These are phyloP conservation scores for Cucurbita pepo DNA, from an alignment of 306 rosid species.

Conservation along the genomic window DNA sequence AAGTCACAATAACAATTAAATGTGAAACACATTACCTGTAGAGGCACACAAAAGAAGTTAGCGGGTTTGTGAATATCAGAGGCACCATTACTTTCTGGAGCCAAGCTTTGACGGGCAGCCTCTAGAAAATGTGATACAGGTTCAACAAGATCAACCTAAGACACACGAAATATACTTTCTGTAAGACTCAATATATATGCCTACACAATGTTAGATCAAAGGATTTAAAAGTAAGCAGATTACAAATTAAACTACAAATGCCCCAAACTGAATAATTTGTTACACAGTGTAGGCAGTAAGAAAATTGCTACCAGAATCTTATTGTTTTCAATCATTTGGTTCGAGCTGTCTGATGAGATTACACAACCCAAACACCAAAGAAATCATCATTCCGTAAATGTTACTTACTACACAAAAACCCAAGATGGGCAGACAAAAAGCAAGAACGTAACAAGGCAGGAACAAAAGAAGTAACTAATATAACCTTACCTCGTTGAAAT, in stretches of 20 bases:
- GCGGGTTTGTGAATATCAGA: constrained; percentile 51
- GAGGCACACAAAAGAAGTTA: constrained; percentile 73
- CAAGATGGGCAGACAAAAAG: background rate
- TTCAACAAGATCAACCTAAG: constrained; percentile 92
- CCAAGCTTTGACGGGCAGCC: constrained; percentile 65
- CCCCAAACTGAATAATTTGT: background rate
- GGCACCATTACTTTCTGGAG: constrained; percentile 28
- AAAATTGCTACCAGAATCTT: background rate
- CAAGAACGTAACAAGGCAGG: background rate
- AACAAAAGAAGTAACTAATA: constrained; percentile 11
- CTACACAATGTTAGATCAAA: background rate
- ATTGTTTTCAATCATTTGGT: background rate
- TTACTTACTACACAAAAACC: background rate
- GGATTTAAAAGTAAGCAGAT: background rate
- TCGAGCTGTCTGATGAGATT: background rate
- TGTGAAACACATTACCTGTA: constrained; percentile 45
- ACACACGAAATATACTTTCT: constrained; percentile 9
- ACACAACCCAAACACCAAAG: background rate
- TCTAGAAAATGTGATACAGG: constrained; percentile 90
- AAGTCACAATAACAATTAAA: background rate
- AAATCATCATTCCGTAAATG: background rate
- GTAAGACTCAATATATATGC: background rate
- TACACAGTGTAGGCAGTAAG: background rate
- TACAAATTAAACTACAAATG: background rate
- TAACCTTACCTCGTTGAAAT: constrained; percentile 81